phyloP scores from a whole-genome alignment of 805 yeast genomes.

The Lipomyces yamadae region DNA sequence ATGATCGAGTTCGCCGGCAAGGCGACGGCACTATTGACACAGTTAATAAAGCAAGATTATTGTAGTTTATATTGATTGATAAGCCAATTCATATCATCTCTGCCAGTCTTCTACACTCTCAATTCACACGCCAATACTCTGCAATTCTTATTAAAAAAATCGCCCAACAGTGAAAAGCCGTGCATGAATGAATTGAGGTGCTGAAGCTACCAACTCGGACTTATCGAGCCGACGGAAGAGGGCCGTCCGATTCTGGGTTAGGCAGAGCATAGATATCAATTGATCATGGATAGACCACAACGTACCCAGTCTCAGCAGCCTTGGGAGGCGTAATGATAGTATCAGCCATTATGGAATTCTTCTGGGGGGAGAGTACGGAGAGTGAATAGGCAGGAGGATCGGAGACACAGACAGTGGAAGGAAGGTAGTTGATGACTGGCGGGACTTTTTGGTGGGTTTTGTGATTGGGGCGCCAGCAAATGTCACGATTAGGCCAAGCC shows the following conservation, averaged over 20 bases:
- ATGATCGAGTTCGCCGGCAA: constrained; percentile 62
- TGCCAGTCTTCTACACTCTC: neutral
- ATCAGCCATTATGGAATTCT: constrained; percentile 28
- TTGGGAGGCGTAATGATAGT: constrained; percentile 27
- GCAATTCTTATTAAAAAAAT: neutral
- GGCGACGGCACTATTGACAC: constrained; percentile 20
- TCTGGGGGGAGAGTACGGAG: constrained; percentile 1
- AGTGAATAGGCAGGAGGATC: constrained; percentile 9
- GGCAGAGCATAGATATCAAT: neutral
- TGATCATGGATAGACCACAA: neutral
- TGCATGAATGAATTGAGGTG: constrained; percentile 1
- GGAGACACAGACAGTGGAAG: neutral
- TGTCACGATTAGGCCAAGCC: neutral
- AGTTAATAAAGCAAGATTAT: neutral
- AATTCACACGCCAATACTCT: neutral
- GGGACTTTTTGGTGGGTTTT: constrained; percentile 9
- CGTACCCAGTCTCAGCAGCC: constrained; percentile 24
- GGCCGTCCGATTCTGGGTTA: constrained; percentile 1
- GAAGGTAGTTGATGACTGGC: constrained; percentile 10
- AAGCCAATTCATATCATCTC: no score
- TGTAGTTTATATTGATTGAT: no score
- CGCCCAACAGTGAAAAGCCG: neutral
- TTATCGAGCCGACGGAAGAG: constrained; percentile 4
- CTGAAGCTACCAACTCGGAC: neutral
- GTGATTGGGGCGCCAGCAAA: neutral